Evolutionary conservation across 169 alveolate species (phyloP).

Genomic region (Eimeria sp.): DNA sequence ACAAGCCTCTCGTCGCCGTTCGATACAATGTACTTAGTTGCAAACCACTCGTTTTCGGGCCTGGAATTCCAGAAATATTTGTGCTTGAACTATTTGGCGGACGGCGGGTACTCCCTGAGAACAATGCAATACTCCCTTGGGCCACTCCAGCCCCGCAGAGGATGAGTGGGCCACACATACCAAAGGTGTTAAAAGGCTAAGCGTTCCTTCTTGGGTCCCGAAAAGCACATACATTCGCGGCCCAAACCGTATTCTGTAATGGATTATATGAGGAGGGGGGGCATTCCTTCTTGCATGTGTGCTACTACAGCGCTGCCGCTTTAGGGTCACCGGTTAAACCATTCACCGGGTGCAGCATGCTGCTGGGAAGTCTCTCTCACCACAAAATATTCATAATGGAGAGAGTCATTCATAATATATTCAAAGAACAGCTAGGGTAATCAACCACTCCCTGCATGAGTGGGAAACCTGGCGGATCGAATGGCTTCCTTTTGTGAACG

Average conservation of each 20-base stretch:
- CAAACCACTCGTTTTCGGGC: conserved; percentile 4
- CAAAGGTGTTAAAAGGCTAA: background rate
- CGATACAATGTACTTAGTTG: background rate
- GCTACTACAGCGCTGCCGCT: background rate
- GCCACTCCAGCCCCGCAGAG: conserved; percentile 69
- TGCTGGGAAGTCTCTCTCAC: background rate
- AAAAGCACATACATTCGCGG: background rate
- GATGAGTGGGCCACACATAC: conserved; percentile 45
- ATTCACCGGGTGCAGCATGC: conserved; percentile 10
- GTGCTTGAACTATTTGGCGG: background rate
- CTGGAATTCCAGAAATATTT: conserved; percentile 27
- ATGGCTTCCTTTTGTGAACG: background rate
- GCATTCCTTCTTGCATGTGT: background rate
- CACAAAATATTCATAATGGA: background rate
- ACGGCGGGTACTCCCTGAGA: background rate
- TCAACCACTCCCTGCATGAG: background rate
- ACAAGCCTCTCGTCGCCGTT: background rate
- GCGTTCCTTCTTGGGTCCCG: background rate
- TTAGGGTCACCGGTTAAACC: conserved; percentile 38
- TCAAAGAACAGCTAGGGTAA: background rate
- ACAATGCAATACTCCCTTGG: conserved; percentile 22
- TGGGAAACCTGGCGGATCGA: background rate
- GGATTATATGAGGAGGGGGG: background rate
- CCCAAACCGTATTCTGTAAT: background rate
- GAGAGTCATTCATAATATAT: background rate